Evolutionary conservation across 768 basidiomycete genomes (phyloP).

Genomic region (Cystobasidium onofrii): DNA sequence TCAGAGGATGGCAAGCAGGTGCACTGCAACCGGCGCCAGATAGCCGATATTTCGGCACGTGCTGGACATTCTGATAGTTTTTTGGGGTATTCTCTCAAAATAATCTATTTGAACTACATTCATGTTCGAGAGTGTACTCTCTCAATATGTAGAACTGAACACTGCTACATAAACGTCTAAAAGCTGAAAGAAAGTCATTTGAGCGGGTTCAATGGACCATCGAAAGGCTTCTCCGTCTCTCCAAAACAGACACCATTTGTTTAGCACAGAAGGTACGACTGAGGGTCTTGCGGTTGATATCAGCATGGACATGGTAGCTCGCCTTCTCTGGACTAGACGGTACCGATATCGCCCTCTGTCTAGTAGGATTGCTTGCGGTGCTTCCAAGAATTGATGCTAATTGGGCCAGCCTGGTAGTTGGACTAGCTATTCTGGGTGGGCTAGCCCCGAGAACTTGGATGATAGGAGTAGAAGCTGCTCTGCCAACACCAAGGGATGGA

Average conservation of each 20-base stretch:
- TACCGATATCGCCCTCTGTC: neutral
- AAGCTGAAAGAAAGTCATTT: too few species aligned
- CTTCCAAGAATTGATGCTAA: neutral
- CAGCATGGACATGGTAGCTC: neutral
- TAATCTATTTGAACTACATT: too few species aligned
- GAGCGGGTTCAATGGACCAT: neutral
- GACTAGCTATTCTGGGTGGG: neutral
- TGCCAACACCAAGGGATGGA: neutral
- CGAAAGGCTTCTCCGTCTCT: slow-evolving; percentile 13
- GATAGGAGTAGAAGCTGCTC: neutral
- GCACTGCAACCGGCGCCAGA: neutral
- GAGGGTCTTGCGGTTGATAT: neutral
- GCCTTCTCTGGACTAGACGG: neutral
- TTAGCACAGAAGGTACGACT: neutral
- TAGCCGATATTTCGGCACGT: too few species aligned
- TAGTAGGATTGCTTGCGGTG: too few species aligned
- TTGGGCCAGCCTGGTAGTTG: neutral
- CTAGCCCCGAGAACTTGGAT: neutral
- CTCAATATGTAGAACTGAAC: too few species aligned
- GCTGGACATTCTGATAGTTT: too few species aligned
- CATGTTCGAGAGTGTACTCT: too few species aligned
- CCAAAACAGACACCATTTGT: slow-evolving; percentile 20
- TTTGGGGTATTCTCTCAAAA: too few species aligned
- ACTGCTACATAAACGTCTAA: neutral
- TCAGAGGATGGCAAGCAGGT: neutral